These are phyloP conservation scores for Laburnicola sp. DNA, from an alignment of 2,329 filamentous ascomycete species.

Conservation along the genomic window DNA sequence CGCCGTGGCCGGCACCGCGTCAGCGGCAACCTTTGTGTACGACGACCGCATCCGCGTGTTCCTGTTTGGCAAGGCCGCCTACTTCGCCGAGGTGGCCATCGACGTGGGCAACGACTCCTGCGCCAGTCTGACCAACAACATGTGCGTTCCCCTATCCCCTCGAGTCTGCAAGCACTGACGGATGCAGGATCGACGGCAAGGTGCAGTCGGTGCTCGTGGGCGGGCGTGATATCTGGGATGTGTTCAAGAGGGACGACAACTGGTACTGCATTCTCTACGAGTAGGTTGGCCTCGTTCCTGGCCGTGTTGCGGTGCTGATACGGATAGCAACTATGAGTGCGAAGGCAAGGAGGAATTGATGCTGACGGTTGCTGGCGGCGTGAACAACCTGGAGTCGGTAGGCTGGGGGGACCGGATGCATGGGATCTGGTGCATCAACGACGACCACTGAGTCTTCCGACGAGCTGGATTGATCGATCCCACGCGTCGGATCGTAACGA, in stretches of 20 bases:
- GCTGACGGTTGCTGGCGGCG: constrained; percentile 33
- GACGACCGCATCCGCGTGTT: constrained; percentile 38
- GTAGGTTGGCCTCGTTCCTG: constrained; percentile 21
- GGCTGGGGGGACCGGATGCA: constrained; percentile 36
- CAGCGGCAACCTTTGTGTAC: constrained; percentile 23
- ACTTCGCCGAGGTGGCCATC: constrained; percentile 37
- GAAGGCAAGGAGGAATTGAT: constrained; percentile 20
- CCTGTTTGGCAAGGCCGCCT: constrained; percentile 37
- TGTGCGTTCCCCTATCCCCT: constrained; percentile 22
- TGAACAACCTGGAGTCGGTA: constrained; percentile 37
- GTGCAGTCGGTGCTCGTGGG: constrained; percentile 39
- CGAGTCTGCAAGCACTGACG: neutral
- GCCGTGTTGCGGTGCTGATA: neutral
- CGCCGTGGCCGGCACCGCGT: constrained; percentile 1
- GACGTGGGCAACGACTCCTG: constrained; percentile 37
- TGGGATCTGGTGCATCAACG: constrained; percentile 32
- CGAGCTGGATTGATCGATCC: no score
- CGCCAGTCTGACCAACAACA: constrained; percentile 37
- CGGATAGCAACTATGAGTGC: constrained; percentile 39
- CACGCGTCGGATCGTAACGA: no score
- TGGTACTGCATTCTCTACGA: constrained; percentile 43
- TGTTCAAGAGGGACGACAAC: constrained; percentile 30
- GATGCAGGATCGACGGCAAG: constrained; percentile 36
- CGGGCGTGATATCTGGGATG: constrained; percentile 30
- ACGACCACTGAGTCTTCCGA: no score